Percentiles rank a stretch among this genome's conserved stretches.
Evolutionary conservation across 31 red algal species (phyloP).

Genomic region (Odonthalia washingtoniensis): DNA sequence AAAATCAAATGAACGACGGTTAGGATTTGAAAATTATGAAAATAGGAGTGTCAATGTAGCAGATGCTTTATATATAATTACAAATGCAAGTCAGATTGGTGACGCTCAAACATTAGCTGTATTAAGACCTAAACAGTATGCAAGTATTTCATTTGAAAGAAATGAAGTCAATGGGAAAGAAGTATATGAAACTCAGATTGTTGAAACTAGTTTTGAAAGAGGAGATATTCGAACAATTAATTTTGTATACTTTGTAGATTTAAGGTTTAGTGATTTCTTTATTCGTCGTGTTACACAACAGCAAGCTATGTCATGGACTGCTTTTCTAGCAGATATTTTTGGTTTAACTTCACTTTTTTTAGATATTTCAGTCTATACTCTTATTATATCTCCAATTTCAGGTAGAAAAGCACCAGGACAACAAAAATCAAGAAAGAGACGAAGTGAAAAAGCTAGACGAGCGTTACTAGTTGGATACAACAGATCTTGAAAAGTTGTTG

Average conservation of each 20-base stretch:
- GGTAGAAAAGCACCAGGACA: constrained; percentile 27
- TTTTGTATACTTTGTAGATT: constrained; percentile 44
- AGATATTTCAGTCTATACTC: constrained; percentile 73
- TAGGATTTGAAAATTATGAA: constrained; percentile 46
- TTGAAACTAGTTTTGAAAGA: neutral
- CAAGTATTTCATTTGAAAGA: constrained; percentile 17
- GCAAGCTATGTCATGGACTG: constrained; percentile 76
- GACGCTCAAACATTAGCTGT: constrained; percentile 12
- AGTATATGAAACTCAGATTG: constrained; percentile 16
- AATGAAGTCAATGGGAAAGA: constrained; percentile 30
- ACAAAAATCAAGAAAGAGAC: constrained; percentile 16
- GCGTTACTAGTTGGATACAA: neutral
- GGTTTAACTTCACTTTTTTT: constrained; percentile 72
- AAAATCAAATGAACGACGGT: constrained; percentile 22
- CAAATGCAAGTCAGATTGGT: constrained; percentile 21
- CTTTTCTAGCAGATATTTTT: constrained; percentile 72
- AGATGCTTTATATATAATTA: constrained; percentile 26
- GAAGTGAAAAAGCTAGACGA: neutral
- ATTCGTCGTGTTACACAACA: constrained; percentile 39
- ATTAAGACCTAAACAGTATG: neutral
- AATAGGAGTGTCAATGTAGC: constrained; percentile 9
- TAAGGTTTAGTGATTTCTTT: constrained; percentile 59
- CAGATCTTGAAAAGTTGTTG: neutral
- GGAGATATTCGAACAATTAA: neutral
- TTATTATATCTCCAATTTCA: constrained; percentile 69